Percentiles rank a stretch among this genome's conserved stretches.
These are phyloP conservation scores for Cystoderma amianthinum DNA, from an alignment of 768 basidiomycete genomes.

Conservation along the genomic window DNA sequence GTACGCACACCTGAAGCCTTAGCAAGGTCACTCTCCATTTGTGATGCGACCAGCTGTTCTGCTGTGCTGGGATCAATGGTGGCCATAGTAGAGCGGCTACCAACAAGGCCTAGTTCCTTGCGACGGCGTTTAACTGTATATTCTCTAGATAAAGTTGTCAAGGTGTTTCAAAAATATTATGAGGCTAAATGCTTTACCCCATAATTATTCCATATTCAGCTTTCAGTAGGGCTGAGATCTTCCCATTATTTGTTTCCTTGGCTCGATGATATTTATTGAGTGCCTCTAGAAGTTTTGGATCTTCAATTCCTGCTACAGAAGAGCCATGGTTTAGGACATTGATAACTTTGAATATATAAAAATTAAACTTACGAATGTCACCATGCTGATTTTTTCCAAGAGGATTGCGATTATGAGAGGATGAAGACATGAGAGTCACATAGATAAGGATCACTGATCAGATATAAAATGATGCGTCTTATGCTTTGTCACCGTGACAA, in stretches of 20 bases:
- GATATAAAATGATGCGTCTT: no score
- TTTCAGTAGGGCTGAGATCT: conserved; percentile 8
- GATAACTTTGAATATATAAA: not conserved
- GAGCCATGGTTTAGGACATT: conserved; percentile 1
- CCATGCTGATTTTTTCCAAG: conserved; percentile 12
- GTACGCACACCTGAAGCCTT: conserved; percentile 10
- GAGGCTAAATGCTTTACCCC: no score
- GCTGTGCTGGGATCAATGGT: conserved; percentile 7
- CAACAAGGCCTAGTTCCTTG: conserved; percentile 8
- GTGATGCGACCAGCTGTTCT: conserved; percentile 13
- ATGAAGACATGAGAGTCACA: no score
- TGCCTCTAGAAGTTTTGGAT: conserved; percentile 6
- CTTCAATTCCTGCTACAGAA: conserved; percentile 8
- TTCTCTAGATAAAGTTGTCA: no score
- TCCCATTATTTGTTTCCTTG: conserved; percentile 9
- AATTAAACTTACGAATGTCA: conserved; percentile 4
- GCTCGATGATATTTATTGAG: conserved; percentile 13
- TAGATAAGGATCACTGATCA: no score
- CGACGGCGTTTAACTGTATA: conserved; percentile 12
- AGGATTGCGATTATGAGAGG: conserved; percentile 10
- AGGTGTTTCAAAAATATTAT: no score
- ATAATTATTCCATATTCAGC: conserved; percentile 11
- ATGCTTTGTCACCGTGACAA: no score
- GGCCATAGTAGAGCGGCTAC: conserved; percentile 10
- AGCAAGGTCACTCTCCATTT: conserved; percentile 13